Percentiles rank a stretch among this genome's conserved stretches.
Evolutionary conservation across 2,329 filamentous ascomycete genomes (phyloP).

Genomic region (Aureobasidium lini): DNA sequence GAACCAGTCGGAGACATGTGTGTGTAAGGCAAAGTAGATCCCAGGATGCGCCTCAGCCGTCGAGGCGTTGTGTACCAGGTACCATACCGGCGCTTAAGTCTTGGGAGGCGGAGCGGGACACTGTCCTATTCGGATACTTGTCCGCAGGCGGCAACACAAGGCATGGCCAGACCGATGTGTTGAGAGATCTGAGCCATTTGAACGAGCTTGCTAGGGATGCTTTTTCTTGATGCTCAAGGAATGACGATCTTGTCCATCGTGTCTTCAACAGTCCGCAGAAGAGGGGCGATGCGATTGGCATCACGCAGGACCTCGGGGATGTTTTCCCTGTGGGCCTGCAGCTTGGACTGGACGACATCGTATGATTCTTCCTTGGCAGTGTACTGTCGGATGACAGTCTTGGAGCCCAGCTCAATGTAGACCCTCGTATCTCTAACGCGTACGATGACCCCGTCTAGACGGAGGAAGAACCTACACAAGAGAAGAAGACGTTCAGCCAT

Average conservation of each 20-base stretch:
- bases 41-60: background rate
- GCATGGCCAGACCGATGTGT: background rate
- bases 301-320: slow-evolving; percentile 71
- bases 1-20: background rate
- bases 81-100: background rate
- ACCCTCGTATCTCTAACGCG: slow-evolving; percentile 83
- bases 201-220: background rate
- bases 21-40: background rate
- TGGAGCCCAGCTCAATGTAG: slow-evolving; percentile 78
- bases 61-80: background rate
- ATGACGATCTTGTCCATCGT: slow-evolving; percentile 44
- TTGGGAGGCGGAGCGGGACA: background rate
- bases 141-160: background rate
- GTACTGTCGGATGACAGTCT: slow-evolving; percentile 81
- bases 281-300: slow-evolving; percentile 63
- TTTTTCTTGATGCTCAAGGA: slow-evolving; percentile 1
- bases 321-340: slow-evolving; percentile 58
- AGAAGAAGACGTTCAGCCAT: slow-evolving; percentile 85
- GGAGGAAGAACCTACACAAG: slow-evolving; percentile 81
- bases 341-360: slow-evolving; percentile 57
- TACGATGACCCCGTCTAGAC: slow-evolving; percentile 82
- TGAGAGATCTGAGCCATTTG: background rate
- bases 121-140: background rate
- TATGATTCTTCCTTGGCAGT: slow-evolving; percentile 79
- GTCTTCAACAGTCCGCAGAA: slow-evolving; percentile 65